These are phyloP conservation scores for Talaromyces sp. DNA, from an alignment of 2,329 filamentous ascomycete genomes.

Conservation along the genomic window DNA sequence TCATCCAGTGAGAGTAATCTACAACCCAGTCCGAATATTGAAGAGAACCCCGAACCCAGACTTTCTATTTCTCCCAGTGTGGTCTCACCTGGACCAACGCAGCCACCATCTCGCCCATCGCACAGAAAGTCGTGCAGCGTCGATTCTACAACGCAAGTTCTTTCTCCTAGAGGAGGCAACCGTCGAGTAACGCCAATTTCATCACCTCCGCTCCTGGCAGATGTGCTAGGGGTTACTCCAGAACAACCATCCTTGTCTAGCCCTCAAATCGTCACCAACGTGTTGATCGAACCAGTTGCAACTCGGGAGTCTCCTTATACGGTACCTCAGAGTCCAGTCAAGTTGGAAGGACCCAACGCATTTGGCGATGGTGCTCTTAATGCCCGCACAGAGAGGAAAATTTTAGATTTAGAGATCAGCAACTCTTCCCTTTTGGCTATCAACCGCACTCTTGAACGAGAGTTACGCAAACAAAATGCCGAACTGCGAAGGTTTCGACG, in stretches of 20 bases:
- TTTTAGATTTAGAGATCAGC: slow-evolving; percentile 92
- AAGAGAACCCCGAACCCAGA: slow-evolving; percentile 17
- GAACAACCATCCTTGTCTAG: slow-evolving; percentile 22
- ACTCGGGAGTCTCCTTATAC: slow-evolving; percentile 43
- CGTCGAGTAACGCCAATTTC: slow-evolving; percentile 29
- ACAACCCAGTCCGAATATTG: slow-evolving; percentile 17
- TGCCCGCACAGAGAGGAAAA: slow-evolving; percentile 86
- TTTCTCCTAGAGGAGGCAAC: slow-evolving; percentile 15
- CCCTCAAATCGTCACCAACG: slow-evolving; percentile 30
- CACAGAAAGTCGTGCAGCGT: slow-evolving; percentile 30
- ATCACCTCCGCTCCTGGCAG: slow-evolving; percentile 18
- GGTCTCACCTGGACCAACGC: slow-evolving; percentile 4
- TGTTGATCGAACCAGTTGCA: slow-evolving; percentile 30
- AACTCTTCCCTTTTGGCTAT: slow-evolving; percentile 94
- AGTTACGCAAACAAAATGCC: slow-evolving; percentile 83
- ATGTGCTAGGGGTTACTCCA: slow-evolving; percentile 16
- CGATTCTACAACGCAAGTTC: slow-evolving; percentile 20
- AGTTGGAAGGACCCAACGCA: slow-evolving; percentile 42
- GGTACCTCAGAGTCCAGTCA: slow-evolving; percentile 52
- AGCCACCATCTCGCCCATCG: slow-evolving; percentile 1
- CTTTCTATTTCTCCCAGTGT: slow-evolving; percentile 13
- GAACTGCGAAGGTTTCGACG: slow-evolving; percentile 82
- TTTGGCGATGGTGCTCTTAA: slow-evolving; percentile 75
- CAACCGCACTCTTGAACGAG: slow-evolving; percentile 85
- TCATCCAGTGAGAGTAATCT: slow-evolving; percentile 19